Evolutionary conservation across 345 rosid species (phyloP).

Genomic region (Diplotaxis tenuifolia): DNA sequence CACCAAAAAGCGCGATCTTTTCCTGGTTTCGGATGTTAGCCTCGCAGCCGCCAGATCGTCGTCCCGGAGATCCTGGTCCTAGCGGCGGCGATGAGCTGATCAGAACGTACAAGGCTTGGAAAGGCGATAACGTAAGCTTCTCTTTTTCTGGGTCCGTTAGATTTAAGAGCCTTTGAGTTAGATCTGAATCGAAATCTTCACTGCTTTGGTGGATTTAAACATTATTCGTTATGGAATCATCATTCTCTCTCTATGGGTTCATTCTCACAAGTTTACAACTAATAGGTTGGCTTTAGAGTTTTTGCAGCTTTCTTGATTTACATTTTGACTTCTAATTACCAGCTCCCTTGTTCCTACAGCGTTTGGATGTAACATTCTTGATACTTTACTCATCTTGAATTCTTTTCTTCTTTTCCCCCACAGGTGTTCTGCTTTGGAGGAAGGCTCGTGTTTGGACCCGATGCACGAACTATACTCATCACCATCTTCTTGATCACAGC

Average conservation of each 20-base stretch:
- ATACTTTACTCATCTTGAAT: background rate
- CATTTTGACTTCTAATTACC: background rate
- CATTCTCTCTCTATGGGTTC: background rate
- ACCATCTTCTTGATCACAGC: conserved; percentile 66
- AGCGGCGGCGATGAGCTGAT: conserved; percentile 42
- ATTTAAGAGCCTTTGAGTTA: conserved; percentile 7
- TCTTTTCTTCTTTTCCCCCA: conserved; percentile 1
- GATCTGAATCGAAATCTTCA: conserved; percentile 37
- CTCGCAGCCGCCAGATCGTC: conserved; percentile 42
- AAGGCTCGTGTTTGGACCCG: conserved; percentile 96
- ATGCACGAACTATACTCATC: conserved; percentile 62
- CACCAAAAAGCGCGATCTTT: background rate
- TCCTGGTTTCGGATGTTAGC: conserved; percentile 33
- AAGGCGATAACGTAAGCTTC: conserved; percentile 72
- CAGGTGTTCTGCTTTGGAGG: conserved; percentile 75
- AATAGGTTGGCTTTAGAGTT: too few relatives aligned
- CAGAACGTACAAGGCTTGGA: conserved; percentile 71
- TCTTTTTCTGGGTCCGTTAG: background rate
- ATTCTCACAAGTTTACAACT: background rate
- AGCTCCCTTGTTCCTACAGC: background rate
- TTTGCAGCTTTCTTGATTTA: background rate
- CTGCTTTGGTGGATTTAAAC: background rate
- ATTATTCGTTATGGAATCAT: background rate
- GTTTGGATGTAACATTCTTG: background rate
- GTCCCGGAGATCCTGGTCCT: conserved; percentile 32